Base-by-base conservation (phyloP, 768 basidiomycete species). In the Mycena haematopus region DNA sequence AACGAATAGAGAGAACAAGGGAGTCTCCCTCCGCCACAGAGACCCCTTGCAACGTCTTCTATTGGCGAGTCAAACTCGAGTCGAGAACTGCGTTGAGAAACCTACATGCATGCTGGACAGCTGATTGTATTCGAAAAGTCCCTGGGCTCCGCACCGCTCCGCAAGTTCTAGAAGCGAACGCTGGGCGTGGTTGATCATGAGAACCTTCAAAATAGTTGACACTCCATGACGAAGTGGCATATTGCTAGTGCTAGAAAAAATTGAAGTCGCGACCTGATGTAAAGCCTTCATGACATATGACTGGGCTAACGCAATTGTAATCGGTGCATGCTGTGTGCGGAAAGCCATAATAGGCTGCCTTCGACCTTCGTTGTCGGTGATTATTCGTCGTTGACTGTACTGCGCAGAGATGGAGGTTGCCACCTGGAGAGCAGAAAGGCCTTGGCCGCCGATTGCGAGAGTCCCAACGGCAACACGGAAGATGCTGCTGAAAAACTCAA, bases 21-120 rank as follows among this genome's bases (percentile, higher is more conserved):
- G 77, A 65, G 63, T 83, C 81, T 22, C 81, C 81, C 70, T 82
- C 81, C 9, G 81, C 80, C 49, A 82, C 81, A 10, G 75, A 71
- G 6, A 71, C 64, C 1, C 80, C 79, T 2, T 78, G 75, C 52
- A 60, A 11, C 36, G 17, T 25, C 56, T 45, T 57, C 17, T 8
- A 25, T 14, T 2, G 7, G 22, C 25, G 21, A 57, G 45, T 5
- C 25, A 0, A 40, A 24, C 25, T 22, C 14, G 2, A 40, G 19
- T 15, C 38, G 15, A 53, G 15, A 36, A 38, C n/a, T n/a, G n/a
- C n/a, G n/a, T n/a, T 21, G 14, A 7, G 24, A 38, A 38, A 40
- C 52, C 1, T 6, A 40, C 52, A 27, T 53, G 52, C n/a, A 24
- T 38, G n/a, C 14, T 25, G 21, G 8, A 40, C 6, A 53, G 19